These are phyloP conservation scores for Myriosclerotinia duriaeana DNA, from an alignment of 2,329 filamentous ascomycete genomes.

Conservation along the genomic window DNA sequence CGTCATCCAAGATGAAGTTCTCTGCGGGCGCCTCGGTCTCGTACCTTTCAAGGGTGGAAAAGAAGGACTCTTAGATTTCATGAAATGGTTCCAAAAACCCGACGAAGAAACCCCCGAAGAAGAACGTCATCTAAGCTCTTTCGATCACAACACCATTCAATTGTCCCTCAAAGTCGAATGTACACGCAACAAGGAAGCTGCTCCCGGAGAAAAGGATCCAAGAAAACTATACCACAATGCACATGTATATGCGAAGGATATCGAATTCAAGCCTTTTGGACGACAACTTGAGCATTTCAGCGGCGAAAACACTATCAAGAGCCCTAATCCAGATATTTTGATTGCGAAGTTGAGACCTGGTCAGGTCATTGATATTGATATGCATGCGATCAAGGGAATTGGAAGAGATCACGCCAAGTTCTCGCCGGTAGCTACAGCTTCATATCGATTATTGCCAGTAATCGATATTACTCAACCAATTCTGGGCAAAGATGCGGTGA, in stretches of 20 bases:
- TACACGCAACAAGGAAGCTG: conserved; percentile 72
- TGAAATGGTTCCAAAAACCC: conserved; percentile 79
- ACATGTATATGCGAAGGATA: conserved; percentile 75
- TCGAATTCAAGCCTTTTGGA: conserved; percentile 74
- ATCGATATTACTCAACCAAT: conserved; percentile 86
- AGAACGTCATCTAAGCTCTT: conserved; percentile 53
- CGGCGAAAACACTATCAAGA: conserved; percentile 65
- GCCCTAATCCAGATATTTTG: conserved; percentile 88
- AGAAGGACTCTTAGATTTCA: conserved; percentile 71
- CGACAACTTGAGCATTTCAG: conserved; percentile 69
- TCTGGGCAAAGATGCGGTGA: conserved; percentile 78
- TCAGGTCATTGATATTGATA: conserved; percentile 79
- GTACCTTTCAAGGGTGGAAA: conserved; percentile 82
- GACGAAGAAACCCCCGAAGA: conserved; percentile 58
- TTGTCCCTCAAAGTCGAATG: conserved; percentile 77
- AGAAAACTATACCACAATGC: conserved; percentile 82
- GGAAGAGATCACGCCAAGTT: conserved; percentile 96
- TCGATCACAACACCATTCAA: conserved; percentile 84
- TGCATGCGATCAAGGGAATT: conserved; percentile 94
- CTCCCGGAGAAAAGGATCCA: conserved; percentile 73
- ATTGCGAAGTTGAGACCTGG: conserved; percentile 91
- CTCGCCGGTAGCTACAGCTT: conserved; percentile 91
- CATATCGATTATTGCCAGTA: conserved; percentile 84
- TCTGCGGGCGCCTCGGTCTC: conserved; percentile 84
- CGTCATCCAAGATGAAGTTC: conserved; percentile 95